Percentiles rank a stretch among this genome's conserved stretches.
Evolutionary conservation across 805 yeast species (phyloP).

Genomic region (Teunomyces stri): DNA sequence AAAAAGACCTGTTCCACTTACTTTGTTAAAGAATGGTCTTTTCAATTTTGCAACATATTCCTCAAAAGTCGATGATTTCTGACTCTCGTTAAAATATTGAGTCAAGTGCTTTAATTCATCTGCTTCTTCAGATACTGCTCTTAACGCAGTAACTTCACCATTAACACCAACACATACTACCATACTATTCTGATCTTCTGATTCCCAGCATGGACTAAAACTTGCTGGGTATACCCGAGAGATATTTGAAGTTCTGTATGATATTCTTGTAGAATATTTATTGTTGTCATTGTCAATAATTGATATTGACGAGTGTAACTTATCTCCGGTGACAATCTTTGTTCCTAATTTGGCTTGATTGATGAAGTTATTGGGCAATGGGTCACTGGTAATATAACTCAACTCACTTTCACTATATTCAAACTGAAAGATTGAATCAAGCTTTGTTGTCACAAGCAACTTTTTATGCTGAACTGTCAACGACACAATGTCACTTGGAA

Average conservation of each 20-base stretch:
- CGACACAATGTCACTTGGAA: constrained; percentile 31
- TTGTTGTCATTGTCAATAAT: constrained; percentile 18
- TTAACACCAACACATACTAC: constrained; percentile 34
- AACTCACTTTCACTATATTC: constrained; percentile 11
- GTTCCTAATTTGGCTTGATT: constrained; percentile 25
- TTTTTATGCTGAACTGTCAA: constrained; percentile 18
- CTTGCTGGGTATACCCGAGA: constrained; percentile 30
- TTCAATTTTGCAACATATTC: constrained; percentile 21
- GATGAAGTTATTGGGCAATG: constrained; percentile 30
- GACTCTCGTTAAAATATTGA: constrained; percentile 10
- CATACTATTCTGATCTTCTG: constrained; percentile 5
- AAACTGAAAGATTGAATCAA: constrained; percentile 36
- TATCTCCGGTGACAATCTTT: constrained; percentile 33
- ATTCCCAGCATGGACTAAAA: constrained; percentile 22
- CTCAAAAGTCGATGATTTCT: constrained; percentile 5
- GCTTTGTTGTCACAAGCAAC: constrained; percentile 28
- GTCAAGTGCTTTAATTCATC: constrained; percentile 15
- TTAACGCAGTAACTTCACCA: constrained; percentile 31
- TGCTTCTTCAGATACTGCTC: constrained; percentile 12
- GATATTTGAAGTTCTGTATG: constrained; percentile 24
- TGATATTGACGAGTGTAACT: constrained; percentile 31
- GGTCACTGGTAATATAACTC: constrained; percentile 25
- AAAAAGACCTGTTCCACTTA: constrained; percentile 41
- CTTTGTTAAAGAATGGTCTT: constrained; percentile 34
- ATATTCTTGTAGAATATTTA: constrained; percentile 8